Base-by-base conservation (phyloP, 2,329 filamentous ascomycete species). In the Zymoseptoria tritici region DNA sequence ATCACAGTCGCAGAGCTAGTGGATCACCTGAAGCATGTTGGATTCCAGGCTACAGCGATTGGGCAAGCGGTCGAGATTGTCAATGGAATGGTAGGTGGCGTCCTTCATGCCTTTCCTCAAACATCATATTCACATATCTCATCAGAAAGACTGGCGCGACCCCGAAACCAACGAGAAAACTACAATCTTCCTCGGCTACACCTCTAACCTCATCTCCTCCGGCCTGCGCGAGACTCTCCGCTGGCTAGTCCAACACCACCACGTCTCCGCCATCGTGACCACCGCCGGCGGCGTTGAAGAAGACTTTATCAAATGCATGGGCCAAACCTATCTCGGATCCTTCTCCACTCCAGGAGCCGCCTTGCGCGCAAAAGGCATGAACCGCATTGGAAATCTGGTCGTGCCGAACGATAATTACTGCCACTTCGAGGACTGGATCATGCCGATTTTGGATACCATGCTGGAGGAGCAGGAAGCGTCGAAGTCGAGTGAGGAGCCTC, bases 351-450 rank as follows among this genome's bases (percentile, higher is more conserved):
- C 83, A 0, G 94, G 94, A 13, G 87, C 89, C 8, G 83, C 85
- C 1, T 82, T 99, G 21, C 89, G 94, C 49, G 83, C 85, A 62
- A 88, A 90, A 73, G 94, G 94, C 9, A 83, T 97, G 70, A 99
- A 99, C 76, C 86, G 94, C 31, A 97, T 99, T 69, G 94, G 94
- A 56, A 97, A 99, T 71, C 82, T 99, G 1, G 82, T 97, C 21
- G 94, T 99, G 1, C 94, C 94, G 5, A 99, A 99, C 74, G 90
- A 86, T 74, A 99, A 99, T 77, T 96, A 99, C 79, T 97, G 94
- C 74, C 86, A 88, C 6, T 99, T 99, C 69, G 94, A 99, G 74
- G 94, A 99, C 78, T 99, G 94, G 94, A 81, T 99, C 6, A 83
- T 97, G 55, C 94, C 94, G 2, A 95, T 99, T 67, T 80, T 99